Evolutionary conservation across 2,329 filamentous ascomycete species (phyloP).

Genomic region (Coniella vitis): DNA sequence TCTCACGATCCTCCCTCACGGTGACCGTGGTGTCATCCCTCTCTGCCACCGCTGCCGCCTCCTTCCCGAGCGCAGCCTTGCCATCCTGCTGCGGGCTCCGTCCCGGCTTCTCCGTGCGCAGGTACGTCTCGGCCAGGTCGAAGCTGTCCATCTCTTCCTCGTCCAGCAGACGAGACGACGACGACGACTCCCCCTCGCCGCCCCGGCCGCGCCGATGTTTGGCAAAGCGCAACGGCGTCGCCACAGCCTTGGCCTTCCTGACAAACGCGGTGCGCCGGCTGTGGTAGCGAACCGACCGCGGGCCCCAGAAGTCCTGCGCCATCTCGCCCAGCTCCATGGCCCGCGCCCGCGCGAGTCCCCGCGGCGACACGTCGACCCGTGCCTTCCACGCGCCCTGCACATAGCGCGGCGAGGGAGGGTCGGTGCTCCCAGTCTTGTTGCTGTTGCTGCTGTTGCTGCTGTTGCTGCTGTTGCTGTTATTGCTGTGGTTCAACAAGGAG

Average conservation of each 20-base stretch:
- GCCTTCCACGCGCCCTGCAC: conserved; percentile 26
- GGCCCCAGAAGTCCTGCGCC: conserved; percentile 35
- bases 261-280: conserved; percentile 32
- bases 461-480: too few species aligned
- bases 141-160: conserved; percentile 20
- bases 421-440: not conserved
- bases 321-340: conserved; percentile 33
- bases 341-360: conserved; percentile 27
- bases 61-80: not conserved
- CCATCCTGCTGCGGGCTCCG: not conserved
- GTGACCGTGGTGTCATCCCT: conserved; percentile 3
- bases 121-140: conserved; percentile 25
- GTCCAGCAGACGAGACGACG: not conserved
- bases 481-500: too few species aligned
- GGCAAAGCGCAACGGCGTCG: conserved; percentile 34
- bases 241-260: conserved; percentile 29
- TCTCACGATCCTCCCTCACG: conserved; percentile 1
- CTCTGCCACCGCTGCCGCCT: not conserved
- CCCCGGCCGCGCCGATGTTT: conserved; percentile 24
- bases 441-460: too few species aligned
- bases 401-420: conserved; percentile 6
- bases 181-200: too few species aligned
- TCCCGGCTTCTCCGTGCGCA: conserved; percentile 7
- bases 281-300: conserved; percentile 31
- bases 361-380: conserved; percentile 25